Conservation (phyloP, 345 rosid species). For the Microcos paniculata region DNA sequence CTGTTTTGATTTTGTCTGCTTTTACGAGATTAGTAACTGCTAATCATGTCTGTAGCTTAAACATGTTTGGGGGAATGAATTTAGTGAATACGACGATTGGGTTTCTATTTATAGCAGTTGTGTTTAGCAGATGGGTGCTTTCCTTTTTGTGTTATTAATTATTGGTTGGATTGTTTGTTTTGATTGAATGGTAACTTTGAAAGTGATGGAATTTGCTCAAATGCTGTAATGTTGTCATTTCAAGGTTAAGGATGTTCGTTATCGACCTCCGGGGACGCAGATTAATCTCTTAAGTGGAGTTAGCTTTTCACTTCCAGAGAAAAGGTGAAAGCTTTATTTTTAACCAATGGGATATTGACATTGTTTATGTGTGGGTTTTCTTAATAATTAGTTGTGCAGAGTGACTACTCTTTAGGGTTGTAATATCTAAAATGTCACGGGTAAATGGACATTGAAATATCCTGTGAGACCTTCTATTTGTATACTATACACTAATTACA, state of each 20-base stretch:
- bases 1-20: not conserved
- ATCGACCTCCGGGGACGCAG: conserved; percentile 83
- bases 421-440: not conserved
- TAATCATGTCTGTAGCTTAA: not conserved
- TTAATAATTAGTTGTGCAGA: not conserved
- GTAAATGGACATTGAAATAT: not conserved
- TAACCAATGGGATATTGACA: not conserved
- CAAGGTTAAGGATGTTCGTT: conserved; percentile 64
- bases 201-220: conserved; percentile 22
- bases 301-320: conserved; percentile 76
- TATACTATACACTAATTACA: not conserved
- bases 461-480: not conserved
- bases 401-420: not conserved
- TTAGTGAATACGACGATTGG: not conserved
- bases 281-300: conserved; percentile 66
- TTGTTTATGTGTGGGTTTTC: not conserved
- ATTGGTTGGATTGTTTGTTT: not conserved
- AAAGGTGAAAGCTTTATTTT: conserved; percentile 40
- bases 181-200: not conserved
- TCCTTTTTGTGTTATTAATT: not conserved
- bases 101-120: conserved; percentile 3
- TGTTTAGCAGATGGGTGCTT: not conserved
- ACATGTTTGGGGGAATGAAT: not conserved
- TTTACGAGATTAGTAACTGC: not conserved
- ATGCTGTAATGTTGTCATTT: conserved; percentile 2